Evolutionary conservation across 345 rosid genomes (phyloP), one percentile per base, ranked within the genome.

Genomic region (Populus davidiana): DNA sequence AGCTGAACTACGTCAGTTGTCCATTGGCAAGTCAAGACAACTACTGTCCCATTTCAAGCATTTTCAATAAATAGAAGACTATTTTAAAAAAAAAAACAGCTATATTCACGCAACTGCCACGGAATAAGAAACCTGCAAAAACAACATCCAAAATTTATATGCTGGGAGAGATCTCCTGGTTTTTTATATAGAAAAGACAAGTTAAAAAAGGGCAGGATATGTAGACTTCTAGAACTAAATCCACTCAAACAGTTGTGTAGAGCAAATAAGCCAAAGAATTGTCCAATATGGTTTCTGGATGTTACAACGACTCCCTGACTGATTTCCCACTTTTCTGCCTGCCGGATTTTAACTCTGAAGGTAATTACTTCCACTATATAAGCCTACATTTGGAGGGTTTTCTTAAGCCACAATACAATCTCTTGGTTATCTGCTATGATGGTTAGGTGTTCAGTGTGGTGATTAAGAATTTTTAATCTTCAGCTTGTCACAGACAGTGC

Each of bases 1-100:
- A 44, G 59, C 47, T 75, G 14, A 33, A 21, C 62, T 66, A 52
- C 13, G 69, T 79, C 67, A 76, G 67, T 65, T 35, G 39, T 21
- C 78, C 12, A 23, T 2, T 23, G 16, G 35, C 49, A 70, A 70
- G 47, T n/a, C 52, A 25, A 23, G 4, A 35, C 27, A 43, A 5
- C 23, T 10, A 66, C 59, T 29, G 41, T 64, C 35, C 35, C 59
- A 20, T 6, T 50, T 18, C 21, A 18, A 50, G 20, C 59, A 18
- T 8, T 50, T 50, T 50, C 59, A 50, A 2, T 2, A 18, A 18
- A 50, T 17, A n/a, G 59, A 2, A 18, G 59, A 18, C 21, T 50
- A 18, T 6, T 39, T 6, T 1, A 0, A 6, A 6, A 39, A 39
- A 39, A 39, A 39, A 39, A 39, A 8, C 41, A 39, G 8, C 41